Base-by-base conservation (phyloP, 306 rosid genomes). In the Rubus parviflorus region DNA sequence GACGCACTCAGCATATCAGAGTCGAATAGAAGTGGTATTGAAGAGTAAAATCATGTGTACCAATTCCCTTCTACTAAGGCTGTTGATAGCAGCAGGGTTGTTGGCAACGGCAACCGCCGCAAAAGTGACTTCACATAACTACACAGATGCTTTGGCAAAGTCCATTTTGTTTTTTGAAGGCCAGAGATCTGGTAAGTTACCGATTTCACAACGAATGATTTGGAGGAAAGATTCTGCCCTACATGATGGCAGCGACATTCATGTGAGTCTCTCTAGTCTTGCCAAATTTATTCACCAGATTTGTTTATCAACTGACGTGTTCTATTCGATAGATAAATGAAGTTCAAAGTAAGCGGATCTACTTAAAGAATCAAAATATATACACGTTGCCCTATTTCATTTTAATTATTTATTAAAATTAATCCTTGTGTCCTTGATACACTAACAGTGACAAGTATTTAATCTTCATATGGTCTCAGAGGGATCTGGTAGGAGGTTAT, bases 401-500 rank as follows among this genome's bases (percentile, higher is more conserved):
- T 8, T 10, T 8, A 10, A 45, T 45, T 45, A 45, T 3, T 9
- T 10, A 30, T 30, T 30, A 30, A 30, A 30, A 30, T 30, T 30
- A 30, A 30, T 30, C 35, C 35, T 30, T 30, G 35, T 30, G 48
- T 45, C 48, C 14, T 45, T 45, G 48, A 45, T 49, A 49, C 17
- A 2, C 54, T 51, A 16, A 51, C 56, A 51, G 2, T 51, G n/a
- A 51, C 54, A 51, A 13, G n/a, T 54, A 51, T 13, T 30, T 30
- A 30, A 0, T 51, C n/a, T 6, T 6, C 10, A 19, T 54, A 54
- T 56, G 30, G 40, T 60, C 45, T 48, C 49, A 84, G 90, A 84
- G 68, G 75, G 93, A 89, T 73, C 52, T 89, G 52, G 87, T 85
- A 8, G 88, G 91, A 0, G 91, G 93, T 3, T 89, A 85, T 81